A percentile compares a stretch with the other conserved stretches of the same genome.
These are phyloP conservation scores for Apiospora koreana DNA, from an alignment of 2,329 filamentous ascomycete species.

Conservation along the genomic window DNA sequence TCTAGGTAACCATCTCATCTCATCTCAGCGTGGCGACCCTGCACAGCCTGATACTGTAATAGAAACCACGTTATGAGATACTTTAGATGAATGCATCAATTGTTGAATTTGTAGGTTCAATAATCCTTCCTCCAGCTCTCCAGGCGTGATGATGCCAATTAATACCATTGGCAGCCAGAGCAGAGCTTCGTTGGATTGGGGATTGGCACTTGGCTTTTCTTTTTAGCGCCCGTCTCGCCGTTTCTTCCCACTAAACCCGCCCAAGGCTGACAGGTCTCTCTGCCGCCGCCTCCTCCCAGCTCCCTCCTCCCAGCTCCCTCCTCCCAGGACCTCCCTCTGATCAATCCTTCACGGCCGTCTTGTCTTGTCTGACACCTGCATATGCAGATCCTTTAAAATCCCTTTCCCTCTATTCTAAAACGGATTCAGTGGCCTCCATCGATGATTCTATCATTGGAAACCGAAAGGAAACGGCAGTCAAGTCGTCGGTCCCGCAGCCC, in stretches of 20 bases:
- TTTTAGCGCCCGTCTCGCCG: slow-evolving; percentile 1
- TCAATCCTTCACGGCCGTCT: neutral
- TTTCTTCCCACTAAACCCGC: slow-evolving; percentile 5
- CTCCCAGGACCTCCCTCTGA: neutral
- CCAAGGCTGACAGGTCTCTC: neutral
- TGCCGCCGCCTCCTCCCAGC: neutral
- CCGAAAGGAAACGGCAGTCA: neutral
- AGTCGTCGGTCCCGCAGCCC: neutral
- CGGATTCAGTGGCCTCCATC: neutral
- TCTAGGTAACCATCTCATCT: slow-evolving; percentile 2
- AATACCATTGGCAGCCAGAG: neutral
- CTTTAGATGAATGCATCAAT: neutral
- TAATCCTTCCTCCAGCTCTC: neutral
- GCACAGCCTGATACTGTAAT: neutral
- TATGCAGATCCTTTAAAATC: neutral
- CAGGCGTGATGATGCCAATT: neutral
- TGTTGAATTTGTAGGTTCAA: neutral
- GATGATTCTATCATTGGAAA: neutral
- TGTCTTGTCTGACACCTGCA: slow-evolving; percentile 5
- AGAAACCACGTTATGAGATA: neutral
- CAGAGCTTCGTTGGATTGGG: neutral
- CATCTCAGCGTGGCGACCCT: neutral
- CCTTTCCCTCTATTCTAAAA: neutral
- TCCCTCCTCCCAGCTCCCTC: neutral
- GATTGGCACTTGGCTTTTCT: neutral